phyloP scores from a whole-genome alignment of 345 rosid genomes.

The Salix caprea region DNA sequence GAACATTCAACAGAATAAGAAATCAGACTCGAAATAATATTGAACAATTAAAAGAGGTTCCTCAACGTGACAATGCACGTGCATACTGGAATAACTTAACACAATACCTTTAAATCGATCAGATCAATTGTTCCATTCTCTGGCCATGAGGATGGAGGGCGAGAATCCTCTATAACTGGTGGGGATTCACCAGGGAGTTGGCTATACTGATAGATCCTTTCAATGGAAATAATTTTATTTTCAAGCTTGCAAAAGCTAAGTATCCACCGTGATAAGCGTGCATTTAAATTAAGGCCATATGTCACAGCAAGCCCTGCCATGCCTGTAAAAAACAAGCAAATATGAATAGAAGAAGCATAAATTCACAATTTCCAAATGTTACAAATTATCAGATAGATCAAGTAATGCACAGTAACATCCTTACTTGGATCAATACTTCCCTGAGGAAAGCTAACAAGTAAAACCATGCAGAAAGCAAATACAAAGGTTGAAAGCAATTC shows the following conservation, averaged over 20 bases:
- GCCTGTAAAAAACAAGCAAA: conserved; percentile 42
- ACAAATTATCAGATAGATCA: background rate
- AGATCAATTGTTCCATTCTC: conserved; percentile 75
- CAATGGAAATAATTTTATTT: conserved; percentile 94
- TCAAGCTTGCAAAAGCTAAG: conserved; percentile 99
- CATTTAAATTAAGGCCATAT: conserved; percentile 94
- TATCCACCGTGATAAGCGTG: conserved; percentile 96
- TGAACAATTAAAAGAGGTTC: background rate
- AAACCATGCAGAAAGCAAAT: conserved; percentile 96
- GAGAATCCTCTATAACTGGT: conserved; percentile 53
- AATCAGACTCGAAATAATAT: background rate
- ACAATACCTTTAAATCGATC: conserved; percentile 73
- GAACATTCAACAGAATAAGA: background rate
- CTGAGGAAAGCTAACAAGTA: conserved; percentile 93
- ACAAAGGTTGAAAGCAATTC: conserved; percentile 93
- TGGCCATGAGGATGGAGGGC: conserved; percentile 85
- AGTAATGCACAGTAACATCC: conserved; percentile 22
- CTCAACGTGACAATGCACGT: background rate
- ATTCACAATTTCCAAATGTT: background rate
- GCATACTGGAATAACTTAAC: background rate
- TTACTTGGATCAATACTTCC: conserved; percentile 97
- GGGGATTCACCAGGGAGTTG: conserved; percentile 79
- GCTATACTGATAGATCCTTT: conserved; percentile 96
- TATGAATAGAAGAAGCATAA: conserved; percentile 13
- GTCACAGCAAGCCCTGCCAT: conserved; percentile 99